These are phyloP conservation scores for Paracamarosporium sp. DNA, from an alignment of 2,329 filamentous ascomycete genomes.

Conservation along the genomic window DNA sequence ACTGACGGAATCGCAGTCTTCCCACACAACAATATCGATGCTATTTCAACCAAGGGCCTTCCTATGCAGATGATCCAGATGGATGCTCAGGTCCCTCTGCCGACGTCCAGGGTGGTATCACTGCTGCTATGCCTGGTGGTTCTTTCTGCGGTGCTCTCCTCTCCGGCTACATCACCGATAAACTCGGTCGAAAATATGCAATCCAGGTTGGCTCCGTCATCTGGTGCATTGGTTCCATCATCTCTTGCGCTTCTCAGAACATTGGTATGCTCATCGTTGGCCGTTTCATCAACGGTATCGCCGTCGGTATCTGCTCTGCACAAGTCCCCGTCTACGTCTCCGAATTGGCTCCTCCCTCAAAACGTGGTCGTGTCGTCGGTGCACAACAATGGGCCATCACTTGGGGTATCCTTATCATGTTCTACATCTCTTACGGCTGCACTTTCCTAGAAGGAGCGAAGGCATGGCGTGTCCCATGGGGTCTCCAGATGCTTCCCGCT, in stretches of 20 bases:
- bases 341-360: constrained; percentile 66
- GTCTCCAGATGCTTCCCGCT: constrained; percentile 46
- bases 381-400: constrained; percentile 79
- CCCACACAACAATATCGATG: constrained; percentile 72
- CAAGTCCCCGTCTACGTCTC: constrained; percentile 74
- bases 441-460: constrained; percentile 37
- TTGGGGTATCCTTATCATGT: constrained; percentile 58
- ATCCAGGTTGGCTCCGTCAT: constrained; percentile 62
- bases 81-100: constrained; percentile 60
- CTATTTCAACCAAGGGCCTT: constrained; percentile 69
- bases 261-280: constrained; percentile 75
- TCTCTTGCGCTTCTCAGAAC: constrained; percentile 69
- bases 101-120: constrained; percentile 71
- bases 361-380: constrained; percentile 71
- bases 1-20: constrained; percentile 55
- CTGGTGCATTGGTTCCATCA: constrained; percentile 65
- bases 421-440: constrained; percentile 46
- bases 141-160: constrained; percentile 70
- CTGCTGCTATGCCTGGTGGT: constrained; percentile 73
- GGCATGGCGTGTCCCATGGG: constrained; percentile 49
- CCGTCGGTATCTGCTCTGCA: constrained; percentile 75
- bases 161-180: constrained; percentile 67
- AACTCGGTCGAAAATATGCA: constrained; percentile 59
- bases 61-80: constrained; percentile 45
- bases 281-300: constrained; percentile 74